phyloP scores from a whole-genome alignment of 2,329 filamentous ascomycete species.

The Emmonsiellopsis sp. region DNA sequence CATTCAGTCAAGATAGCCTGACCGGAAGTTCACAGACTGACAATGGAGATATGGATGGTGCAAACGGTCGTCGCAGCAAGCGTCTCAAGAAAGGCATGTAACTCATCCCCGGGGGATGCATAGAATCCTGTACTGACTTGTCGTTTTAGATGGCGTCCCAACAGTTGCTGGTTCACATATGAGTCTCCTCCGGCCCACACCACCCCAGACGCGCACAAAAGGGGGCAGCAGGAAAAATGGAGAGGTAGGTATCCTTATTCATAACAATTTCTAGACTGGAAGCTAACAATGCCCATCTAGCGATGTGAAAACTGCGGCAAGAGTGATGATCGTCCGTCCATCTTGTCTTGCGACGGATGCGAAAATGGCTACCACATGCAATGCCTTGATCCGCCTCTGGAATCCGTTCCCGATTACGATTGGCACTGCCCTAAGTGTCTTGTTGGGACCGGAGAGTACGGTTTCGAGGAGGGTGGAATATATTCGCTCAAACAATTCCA shows the following conservation, averaged over 20 bases:
- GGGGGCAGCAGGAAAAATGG: slow-evolving; percentile 48
- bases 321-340: slow-evolving; percentile 58
- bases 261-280: slow-evolving; percentile 2
- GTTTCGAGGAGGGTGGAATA: slow-evolving; percentile 90
- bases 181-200: slow-evolving; percentile 79
- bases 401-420: slow-evolving; percentile 67
- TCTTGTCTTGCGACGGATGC: slow-evolving; percentile 83
- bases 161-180: slow-evolving; percentile 95
- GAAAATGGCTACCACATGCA: slow-evolving; percentile 78
- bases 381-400: slow-evolving; percentile 80
- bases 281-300: slow-evolving; percentile 33
- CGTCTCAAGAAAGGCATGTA: slow-evolving; percentile 72
- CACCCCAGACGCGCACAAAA: slow-evolving; percentile 48
- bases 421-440: slow-evolving; percentile 96
- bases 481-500: slow-evolving; percentile 96
- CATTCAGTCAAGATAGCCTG: slow-evolving; percentile 52
- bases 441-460: slow-evolving; percentile 92
- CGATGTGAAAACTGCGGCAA: slow-evolving; percentile 82
- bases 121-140: slow-evolving; percentile 13
- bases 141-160: slow-evolving; percentile 23
- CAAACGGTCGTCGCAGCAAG: slow-evolving; percentile 74
- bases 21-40: slow-evolving; percentile 32
- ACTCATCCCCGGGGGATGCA: too few relatives aligned
- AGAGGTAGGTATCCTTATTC: slow-evolving; percentile 37
- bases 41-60: slow-evolving; percentile 49